Conservation (phyloP, 2,329 filamentous ascomycete genomes). For the Tolypocladium nubicola region DNA sequence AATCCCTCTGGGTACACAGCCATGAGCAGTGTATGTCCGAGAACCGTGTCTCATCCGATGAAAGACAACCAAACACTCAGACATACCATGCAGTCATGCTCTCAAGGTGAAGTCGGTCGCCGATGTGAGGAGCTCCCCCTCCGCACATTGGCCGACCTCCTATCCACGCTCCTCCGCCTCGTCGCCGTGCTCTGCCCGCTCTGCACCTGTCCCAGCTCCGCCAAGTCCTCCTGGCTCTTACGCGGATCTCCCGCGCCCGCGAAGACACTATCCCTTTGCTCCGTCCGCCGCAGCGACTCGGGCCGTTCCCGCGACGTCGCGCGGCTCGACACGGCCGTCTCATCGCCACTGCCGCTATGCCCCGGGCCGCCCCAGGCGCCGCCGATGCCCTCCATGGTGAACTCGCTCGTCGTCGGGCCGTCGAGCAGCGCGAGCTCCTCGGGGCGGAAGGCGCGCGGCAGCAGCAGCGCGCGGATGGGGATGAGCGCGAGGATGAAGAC, state of each 20-base stretch:
- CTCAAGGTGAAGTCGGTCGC: background rate
- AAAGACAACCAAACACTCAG: background rate
- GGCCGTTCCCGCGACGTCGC: conserved; percentile 4
- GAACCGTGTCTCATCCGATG: background rate
- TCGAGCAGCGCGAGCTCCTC: conserved; percentile 56
- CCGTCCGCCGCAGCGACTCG: conserved; percentile 1
- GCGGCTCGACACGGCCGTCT: conserved; percentile 5
- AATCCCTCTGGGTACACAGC: background rate
- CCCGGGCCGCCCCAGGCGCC: conserved; percentile 41
- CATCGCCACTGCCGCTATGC: conserved; percentile 8
- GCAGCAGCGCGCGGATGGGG: conserved; percentile 51
- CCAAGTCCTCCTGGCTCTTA: conserved; percentile 23
- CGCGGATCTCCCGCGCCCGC: conserved; percentile 15
- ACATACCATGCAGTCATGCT: background rate
- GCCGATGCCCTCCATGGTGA: conserved; percentile 67
- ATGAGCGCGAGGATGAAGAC: conserved; percentile 62
- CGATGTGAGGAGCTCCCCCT: background rate
- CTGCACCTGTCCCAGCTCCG: conserved; percentile 19
- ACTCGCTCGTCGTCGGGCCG: conserved; percentile 62
- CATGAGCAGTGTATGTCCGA: background rate
- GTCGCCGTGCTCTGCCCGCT: conserved; percentile 18
- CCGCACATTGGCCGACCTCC: background rate
- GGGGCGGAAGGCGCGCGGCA: conserved; percentile 49
- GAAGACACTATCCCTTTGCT: conserved; percentile 13
- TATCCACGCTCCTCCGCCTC: conserved; percentile 15